Base-by-base conservation (phyloP, 257 asterid species). In the Lycium ferocissimum region DNA sequence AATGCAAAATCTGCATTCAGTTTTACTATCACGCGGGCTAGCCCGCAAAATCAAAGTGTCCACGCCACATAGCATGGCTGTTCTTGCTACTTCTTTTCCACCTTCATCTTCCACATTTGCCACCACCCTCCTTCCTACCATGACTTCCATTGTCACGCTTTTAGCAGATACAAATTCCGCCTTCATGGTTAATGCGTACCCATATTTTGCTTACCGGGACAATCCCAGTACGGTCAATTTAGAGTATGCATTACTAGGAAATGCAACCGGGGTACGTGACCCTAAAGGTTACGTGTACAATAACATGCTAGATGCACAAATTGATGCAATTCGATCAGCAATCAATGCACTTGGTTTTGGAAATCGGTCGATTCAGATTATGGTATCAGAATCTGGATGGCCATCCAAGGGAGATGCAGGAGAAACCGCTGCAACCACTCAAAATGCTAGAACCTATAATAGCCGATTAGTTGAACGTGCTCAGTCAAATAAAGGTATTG, bases 321-420 rank as follows among this genome's bases (percentile, higher is more conserved):
- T 94, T 26, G 98, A 94, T 45, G 94, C 95, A 0, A 87, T 92
- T 35, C 83, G 92, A 33, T 90, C 92, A 0, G 94, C 96, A 84
- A 84, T 91, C 12, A 45, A 51, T 1, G 85, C 89, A 2, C 70
- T 91, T 33, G 97, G 94, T 47, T 91, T 89, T 7, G 85, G 83
- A 6, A 89, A 88, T 87, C 84, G 87, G 6, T 83, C 88, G 8
- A 76, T 91, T 73, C 85, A 87, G 84, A 81, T 92, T 1, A 81
- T 84, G 8, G 93, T 94, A 63, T 90, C 98, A 0, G 97, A 94
- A 72, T 89, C 95, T 1, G 95, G 97, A 56, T 93, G 97, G 98
- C 95, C 96, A 15, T 91, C 97, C 1, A 90, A 80, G 71, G 91
- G 90, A 1, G 93, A 91, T 13, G 58, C 84, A n/a, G 45, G 45